Conservation (phyloP, 495 filamentous ascomycete species). For the Arthonia radiata region DNA sequence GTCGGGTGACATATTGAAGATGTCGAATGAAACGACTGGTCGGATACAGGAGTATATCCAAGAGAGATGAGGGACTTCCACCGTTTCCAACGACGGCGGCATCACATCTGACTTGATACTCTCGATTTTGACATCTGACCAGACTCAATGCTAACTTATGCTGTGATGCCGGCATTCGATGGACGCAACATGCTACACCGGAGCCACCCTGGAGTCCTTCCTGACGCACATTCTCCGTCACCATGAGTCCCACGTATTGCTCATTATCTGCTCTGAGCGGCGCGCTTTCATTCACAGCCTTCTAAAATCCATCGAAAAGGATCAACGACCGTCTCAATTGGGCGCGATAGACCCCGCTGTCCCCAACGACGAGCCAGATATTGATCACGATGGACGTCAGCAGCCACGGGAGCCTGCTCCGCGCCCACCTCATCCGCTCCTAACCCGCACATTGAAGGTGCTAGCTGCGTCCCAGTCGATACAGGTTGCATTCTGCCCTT, state of each 20-base stretch:
- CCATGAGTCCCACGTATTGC: constrained; percentile 26
- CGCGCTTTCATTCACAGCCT: constrained; percentile 34
- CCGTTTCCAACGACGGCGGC: not conserved
- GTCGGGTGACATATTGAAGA: not conserved
- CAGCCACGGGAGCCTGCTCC: constrained; percentile 2
- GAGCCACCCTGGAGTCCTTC: constrained; percentile 34
- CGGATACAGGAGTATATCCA: not conserved
- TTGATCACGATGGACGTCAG: constrained; percentile 3
- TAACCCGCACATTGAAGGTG: constrained; percentile 40
- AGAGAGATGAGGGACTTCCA: not conserved
- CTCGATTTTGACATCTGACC: constrained; percentile 3
- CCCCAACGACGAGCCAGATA: constrained; percentile 1
- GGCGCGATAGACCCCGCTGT: constrained; percentile 4
- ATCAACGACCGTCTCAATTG: not conserved
- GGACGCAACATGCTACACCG: too few relatives aligned
- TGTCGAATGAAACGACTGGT: not conserved
- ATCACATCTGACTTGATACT: constrained; percentile 3
- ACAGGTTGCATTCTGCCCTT: constrained; percentile 43
- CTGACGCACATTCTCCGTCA: constrained; percentile 34
- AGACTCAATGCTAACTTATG: constrained; percentile 14
- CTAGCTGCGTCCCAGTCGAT: constrained; percentile 42
- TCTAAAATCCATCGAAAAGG: constrained; percentile 9
- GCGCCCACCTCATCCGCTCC: constrained; percentile 16
- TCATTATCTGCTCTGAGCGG: constrained; percentile 47
- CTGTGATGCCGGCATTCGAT: constrained; percentile 23